Evolutionary conservation across 805 yeast species (phyloP), one percentile per base, ranked within the genome.

Genomic region (Candida tibetensis): DNA sequence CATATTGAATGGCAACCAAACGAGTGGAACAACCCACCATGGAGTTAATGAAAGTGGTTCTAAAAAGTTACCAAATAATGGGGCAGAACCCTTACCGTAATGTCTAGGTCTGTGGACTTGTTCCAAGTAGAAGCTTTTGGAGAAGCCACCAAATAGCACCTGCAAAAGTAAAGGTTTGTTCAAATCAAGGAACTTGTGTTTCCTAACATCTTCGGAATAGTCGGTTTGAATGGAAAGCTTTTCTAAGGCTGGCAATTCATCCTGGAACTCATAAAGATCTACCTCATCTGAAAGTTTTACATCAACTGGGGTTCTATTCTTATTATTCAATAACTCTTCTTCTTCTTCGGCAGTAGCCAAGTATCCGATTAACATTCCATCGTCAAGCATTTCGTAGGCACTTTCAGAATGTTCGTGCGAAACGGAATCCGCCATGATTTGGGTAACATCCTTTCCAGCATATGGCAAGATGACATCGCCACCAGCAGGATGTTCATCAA

Each of bases 51-150:
- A 80, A 17, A 93, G 57, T 4, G 97, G 97, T 65, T 93, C 99
- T 43, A 93, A 69, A 62, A 91, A 85, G 64, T 90, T 89, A 34
- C 99, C 99, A 62, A 93, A 93, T 38, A 93, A 60, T 5, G 90
- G 96, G 9, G 99, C 99, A 3, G 96, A 87, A 8, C 96, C 97
- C 58, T 89, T 82, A 48, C 98, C 98, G 58, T 90, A 93, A 63
- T 93, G 99, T 59, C 99, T 82, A 37, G 99, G 99, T 64, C 97
- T 81, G 63, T 93, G 99, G 30, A 93, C 93, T 65, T 93, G 97
- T 58, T 89, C 96, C 56, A 93, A 72, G 62, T 93, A 93, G 55
- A 93, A 91, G 30, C 87, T 95, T 58, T 86, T 91, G 29, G 85
- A 57, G 72, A 89, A 93, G 25, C 76, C 73, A 29, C 89, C 80